A percentile compares a stretch with the other conserved stretches of the same genome.
Evolutionary conservation across 176 grass and related monocot genomes (phyloP).

Genomic region (Eleusine indica): DNA sequence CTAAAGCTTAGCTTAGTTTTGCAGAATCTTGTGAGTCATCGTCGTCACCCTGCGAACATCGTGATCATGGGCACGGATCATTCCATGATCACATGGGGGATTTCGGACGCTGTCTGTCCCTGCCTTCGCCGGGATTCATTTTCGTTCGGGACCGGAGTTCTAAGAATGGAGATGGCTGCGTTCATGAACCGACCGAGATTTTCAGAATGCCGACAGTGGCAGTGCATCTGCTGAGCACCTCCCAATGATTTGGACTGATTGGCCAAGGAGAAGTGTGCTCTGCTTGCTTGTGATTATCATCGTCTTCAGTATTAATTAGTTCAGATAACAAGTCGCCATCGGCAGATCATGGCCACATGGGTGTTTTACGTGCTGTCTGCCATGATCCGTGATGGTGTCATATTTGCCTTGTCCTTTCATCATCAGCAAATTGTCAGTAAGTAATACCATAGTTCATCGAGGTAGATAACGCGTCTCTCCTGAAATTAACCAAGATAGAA

Average conservation of each 20-base stretch:
- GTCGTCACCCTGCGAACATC: not conserved
- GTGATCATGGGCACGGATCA: not conserved
- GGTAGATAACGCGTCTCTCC: not conserved
- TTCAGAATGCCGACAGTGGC: slow-evolving; percentile 25
- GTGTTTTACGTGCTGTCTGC: slow-evolving; percentile 41
- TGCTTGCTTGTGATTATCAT: slow-evolving; percentile 7
- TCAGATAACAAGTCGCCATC: slow-evolving; percentile 26
- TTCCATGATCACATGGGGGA: slow-evolving; percentile 26
- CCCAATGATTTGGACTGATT: slow-evolving; percentile 28
- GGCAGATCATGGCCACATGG: slow-evolving; percentile 16
- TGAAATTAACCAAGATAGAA: not conserved
- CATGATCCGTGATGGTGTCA: slow-evolving; percentile 20
- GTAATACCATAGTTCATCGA: not conserved
- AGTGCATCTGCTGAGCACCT: not conserved
- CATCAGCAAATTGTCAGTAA: not conserved
- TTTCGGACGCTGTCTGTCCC: not conserved
- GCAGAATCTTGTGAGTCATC: not conserved
- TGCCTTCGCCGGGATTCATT: not conserved
- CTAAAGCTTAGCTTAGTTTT: not conserved
- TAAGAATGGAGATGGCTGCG: not conserved
- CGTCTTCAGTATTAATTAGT: not conserved
- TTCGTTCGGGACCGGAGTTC: not conserved
- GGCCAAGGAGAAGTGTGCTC: slow-evolving; percentile 1
- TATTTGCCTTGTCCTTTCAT: not conserved
- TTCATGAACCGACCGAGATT: slow-evolving; percentile 31